Conservation (phyloP, 1,139 yeast genomes). For the Scheffersomyces segobiensis region DNA sequence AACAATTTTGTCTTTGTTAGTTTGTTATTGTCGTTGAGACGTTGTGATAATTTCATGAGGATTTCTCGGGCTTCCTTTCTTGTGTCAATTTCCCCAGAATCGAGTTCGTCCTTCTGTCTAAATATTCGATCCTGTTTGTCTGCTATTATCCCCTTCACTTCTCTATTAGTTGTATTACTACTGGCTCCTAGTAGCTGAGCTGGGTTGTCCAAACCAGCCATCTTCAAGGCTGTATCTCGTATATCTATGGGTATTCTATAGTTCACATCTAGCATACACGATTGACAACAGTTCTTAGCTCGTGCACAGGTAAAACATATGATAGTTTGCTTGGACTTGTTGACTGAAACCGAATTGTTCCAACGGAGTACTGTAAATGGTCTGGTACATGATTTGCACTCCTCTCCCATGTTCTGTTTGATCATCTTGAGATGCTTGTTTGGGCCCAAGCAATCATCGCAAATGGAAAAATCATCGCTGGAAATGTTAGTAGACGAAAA, state of each 20-base stretch:
- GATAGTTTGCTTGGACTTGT: conserved; percentile 49
- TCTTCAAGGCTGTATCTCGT: conserved; percentile 77
- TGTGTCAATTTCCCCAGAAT: conserved; percentile 16
- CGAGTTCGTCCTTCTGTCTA: conserved; percentile 16
- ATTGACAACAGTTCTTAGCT: conserved; percentile 81
- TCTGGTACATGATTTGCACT: conserved; percentile 77
- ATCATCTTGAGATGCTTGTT: conserved; percentile 68
- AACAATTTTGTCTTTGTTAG: conserved; percentile 1
- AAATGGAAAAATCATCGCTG: conserved; percentile 39
- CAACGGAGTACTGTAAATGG: conserved; percentile 83
- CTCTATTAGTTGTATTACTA: conserved; percentile 27
- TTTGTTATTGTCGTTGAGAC: conserved; percentile 22
- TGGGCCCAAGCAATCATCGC: conserved; percentile 72
- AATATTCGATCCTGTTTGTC: conserved; percentile 33
- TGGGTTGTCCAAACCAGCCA: conserved; percentile 58
- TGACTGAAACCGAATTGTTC: conserved; percentile 42
- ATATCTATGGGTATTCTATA: conserved; percentile 77
- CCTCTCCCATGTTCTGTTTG: conserved; percentile 71
- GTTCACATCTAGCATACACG: conserved; percentile 79
- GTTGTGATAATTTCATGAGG: conserved; percentile 44
- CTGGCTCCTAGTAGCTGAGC: conserved; percentile 12
- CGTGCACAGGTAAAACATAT: conserved; percentile 80
- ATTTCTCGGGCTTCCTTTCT: conserved; percentile 27
- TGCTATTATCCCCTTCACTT: conserved; percentile 44
- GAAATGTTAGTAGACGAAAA: not conserved